Percentiles rank a stretch among this genome's conserved stretches.
Conservation (phyloP, 441 rosid species). For the Codiaeum variegatum region DNA sequence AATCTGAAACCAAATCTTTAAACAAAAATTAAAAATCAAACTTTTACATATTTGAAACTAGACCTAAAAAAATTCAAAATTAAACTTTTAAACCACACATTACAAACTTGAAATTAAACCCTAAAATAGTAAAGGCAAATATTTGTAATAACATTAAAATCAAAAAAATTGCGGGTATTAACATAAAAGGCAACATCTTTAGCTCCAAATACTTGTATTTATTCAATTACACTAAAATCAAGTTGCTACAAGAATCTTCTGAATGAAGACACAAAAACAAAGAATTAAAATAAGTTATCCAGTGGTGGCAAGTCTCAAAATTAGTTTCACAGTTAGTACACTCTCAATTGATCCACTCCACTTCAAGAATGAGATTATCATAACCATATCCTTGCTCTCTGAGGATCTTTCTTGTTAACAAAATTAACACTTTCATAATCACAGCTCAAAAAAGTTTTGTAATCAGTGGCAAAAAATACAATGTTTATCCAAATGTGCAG, state of each 20-base stretch:
- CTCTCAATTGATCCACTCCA: slow-evolving; percentile 34
- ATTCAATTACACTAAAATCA: background rate
- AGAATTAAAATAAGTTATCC: background rate
- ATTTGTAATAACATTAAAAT: no score
- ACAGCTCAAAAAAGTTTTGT: slow-evolving; percentile 40
- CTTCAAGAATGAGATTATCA: slow-evolving; percentile 49
- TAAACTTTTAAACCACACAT: no score
- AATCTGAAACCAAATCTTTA: no score
- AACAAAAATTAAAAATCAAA: no score
- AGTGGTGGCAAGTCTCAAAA: background rate
- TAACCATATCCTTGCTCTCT: slow-evolving; percentile 52
- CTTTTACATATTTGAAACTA: no score
- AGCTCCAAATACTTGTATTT: no score
- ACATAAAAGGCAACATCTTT: no score
- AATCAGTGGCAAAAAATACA: slow-evolving; percentile 43
- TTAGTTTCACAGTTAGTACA: no score
- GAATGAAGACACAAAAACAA: background rate
- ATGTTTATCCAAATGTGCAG: slow-evolving; percentile 43
- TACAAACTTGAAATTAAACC: no score
- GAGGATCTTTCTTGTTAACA: slow-evolving; percentile 46
- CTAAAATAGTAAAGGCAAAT: no score
- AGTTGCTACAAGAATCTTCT: background rate
- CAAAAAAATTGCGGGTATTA: no score
- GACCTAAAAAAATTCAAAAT: no score
- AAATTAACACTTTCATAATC: slow-evolving; percentile 51